Base-by-base conservation (phyloP, 768 basidiomycete species). In the Mycena belliarum region DNA sequence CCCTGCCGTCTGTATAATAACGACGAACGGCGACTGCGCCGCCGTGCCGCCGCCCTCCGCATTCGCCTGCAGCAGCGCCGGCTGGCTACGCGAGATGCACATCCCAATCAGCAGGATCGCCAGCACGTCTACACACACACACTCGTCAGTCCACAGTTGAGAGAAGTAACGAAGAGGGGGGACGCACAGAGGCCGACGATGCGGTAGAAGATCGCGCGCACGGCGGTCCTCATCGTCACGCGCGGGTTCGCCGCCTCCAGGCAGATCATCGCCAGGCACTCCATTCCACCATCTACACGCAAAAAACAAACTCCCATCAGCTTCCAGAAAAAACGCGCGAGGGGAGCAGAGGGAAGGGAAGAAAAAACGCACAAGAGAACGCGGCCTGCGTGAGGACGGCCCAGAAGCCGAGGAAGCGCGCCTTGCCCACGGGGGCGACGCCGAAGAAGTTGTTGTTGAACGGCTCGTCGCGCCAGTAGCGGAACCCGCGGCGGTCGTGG, bases 201-300 rank as follows among this genome's bases (percentile, higher is more conserved):
- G 45, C 65, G 68, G 49, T 69, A 66, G 59, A 75, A 79, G 49
- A 77, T 72, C 53, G 72, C 71, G 63, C 74, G 75, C 64, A 77
- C 74, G 14, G 75, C 76, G 49, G 72, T 68, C 29, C 72, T 76
- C 40, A 79, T 70, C 51, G 72, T 73, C 61, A 72, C 76, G 52
- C 80, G 68, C 21, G 78, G 78, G 69, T 80, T 79, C 59, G 76
- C 61, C 11, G 77, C 75, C 64, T 70, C 74, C 16, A 64, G 70
- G 26, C 66, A 64, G 42, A 71, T 68, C 46, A 70, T 59, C 53
- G 72, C 63, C 67, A 74, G 51, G 72, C 79, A 69, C 75, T 79
- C 66, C 71, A 72, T 60, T 71, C 73, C 75, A 11, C 73, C 77
- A 52, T 77, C 76, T n/a, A n/a, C n/a, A n/a, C n/a, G n/a, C n/a